Base-by-base conservation (phyloP, 345 rosid genomes). In the rapeseed (Brassica napus) region DNA sequence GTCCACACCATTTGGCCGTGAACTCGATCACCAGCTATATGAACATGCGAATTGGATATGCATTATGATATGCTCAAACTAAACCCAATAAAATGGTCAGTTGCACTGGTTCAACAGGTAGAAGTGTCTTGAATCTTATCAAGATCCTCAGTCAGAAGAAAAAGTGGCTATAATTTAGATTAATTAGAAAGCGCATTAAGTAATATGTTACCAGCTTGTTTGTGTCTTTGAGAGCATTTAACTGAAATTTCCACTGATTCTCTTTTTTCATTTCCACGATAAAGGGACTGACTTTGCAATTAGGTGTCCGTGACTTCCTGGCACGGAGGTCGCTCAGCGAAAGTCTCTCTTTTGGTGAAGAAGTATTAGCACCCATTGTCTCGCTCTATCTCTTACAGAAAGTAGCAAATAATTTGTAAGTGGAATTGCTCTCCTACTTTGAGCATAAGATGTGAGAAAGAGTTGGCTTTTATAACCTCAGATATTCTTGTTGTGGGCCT, bases 1-100 rank as follows among this genome's bases (percentile, higher is more conserved):
- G 94, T 59, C 93, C 92, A 4, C 97, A 92, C 97, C 97, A 91
- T 8, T 83, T 82, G 3, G 96, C 93, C 21, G 97, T 82, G 86
- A 91, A 94, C 79, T 90, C 85, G 54, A 90, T 75, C 71, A 90
- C 97, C 85, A 86, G 32, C 98, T 1, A 16, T 58, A 31, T 31
- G 71, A 16, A 73, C 34, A 54, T 68, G 31, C 16, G 10, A 59
- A 67, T 5, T 21, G 37, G 32, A 37, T 70, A 26, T 70, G 14
- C 15, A 30, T 39, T 28, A 44, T 21, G 11, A n/a, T 64, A 7
- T 14, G 3, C 23, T 35, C 32, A 15, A 39, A 70, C 3, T 21
- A 7, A 4, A 23, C 15, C 6, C 1, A 66, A 0, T 14, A 30
- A 9, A 66, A 63, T 8, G 8, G 1, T 15, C 1, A 18, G 32